Evolutionary conservation across 768 basidiomycete genomes (phyloP).

Genomic region (Antrodiella citrinella): DNA sequence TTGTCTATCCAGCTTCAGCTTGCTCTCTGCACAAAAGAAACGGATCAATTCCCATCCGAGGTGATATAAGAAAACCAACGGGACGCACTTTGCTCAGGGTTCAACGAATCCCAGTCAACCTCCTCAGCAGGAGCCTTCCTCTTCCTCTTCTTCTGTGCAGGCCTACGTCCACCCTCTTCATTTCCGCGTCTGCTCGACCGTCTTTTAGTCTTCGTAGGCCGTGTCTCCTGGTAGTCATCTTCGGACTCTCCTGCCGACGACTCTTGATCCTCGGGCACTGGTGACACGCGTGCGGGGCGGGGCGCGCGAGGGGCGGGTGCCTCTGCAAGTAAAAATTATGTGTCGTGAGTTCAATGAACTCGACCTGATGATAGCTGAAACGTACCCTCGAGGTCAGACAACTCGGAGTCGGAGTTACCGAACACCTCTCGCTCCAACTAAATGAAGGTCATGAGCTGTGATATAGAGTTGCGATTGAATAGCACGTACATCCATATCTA

Average conservation of each 20-base stretch:
- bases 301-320: slow-evolving; percentile 1
- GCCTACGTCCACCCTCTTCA: slow-evolving; percentile 20
- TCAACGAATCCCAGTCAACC: slow-evolving; percentile 58
- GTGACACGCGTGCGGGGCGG: slow-evolving; percentile 27
- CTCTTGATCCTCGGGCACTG: slow-evolving; percentile 26
- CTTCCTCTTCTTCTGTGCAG: slow-evolving; percentile 44
- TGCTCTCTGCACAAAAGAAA: slow-evolving; percentile 50
- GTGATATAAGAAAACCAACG: background rate
- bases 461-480: too few species aligned
- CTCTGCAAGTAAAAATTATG: too few species aligned
- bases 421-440: slow-evolving; percentile 66
- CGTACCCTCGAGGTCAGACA: slow-evolving; percentile 57
- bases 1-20: slow-evolving; percentile 70
- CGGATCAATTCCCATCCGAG: too few species aligned
- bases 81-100: slow-evolving; percentile 67
- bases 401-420: slow-evolving; percentile 77
- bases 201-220: slow-evolving; percentile 15
- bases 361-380: too few species aligned
- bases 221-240: slow-evolving; percentile 40
- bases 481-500: background rate
- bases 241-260: slow-evolving; percentile 33
- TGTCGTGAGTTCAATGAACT: too few species aligned
- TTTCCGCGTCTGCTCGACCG: slow-evolving; percentile 17
- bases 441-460: background rate
- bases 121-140: slow-evolving; percentile 51